A percentile compares a stretch with the other conserved stretches of the same genome.
Conservation (phyloP, 2,329 filamentous ascomycete species). For the Aquanectria penicillioides region DNA sequence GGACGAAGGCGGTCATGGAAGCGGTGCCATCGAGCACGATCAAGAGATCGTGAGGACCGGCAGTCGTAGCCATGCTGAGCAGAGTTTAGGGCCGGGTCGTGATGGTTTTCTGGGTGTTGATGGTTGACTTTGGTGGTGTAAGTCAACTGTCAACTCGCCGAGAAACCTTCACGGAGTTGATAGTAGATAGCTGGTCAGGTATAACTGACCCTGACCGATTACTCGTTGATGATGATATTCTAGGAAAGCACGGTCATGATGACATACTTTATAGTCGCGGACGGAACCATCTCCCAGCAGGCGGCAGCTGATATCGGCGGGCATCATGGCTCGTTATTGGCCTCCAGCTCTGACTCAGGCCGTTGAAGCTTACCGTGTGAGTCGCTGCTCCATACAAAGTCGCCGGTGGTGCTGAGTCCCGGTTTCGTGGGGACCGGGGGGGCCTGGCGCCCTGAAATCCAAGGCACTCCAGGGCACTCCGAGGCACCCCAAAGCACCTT, state of each 20-base stretch:
- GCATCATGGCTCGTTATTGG: not conserved
- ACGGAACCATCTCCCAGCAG: not conserved
- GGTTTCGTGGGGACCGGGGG: constrained; percentile 1
- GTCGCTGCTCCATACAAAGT: constrained; percentile 6
- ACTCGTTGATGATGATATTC: not conserved
- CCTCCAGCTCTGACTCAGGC: constrained; percentile 28
- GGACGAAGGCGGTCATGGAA: constrained; percentile 57
- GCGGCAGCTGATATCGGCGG: constrained; percentile 8
- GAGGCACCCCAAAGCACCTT: no score
- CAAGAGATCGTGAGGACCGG: constrained; percentile 53
- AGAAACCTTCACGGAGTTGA: not conserved
- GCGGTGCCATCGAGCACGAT: constrained; percentile 58
- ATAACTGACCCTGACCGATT: not conserved
- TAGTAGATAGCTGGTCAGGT: not conserved
- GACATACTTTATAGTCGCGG: constrained; percentile 5
- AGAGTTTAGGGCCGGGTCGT: not conserved
- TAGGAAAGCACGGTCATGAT: not conserved
- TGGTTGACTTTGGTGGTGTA: not conserved
- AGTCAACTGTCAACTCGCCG: not conserved
- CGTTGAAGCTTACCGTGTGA: constrained; percentile 27
- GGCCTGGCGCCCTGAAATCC: no score
- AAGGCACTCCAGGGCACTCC: no score
- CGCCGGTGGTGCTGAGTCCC: not conserved
- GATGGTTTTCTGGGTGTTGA: not conserved
- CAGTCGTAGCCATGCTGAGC: constrained; percentile 28